Conservation (phyloP, 2,329 filamentous ascomycete genomes). For the Drechslerella dactyloides region DNA sequence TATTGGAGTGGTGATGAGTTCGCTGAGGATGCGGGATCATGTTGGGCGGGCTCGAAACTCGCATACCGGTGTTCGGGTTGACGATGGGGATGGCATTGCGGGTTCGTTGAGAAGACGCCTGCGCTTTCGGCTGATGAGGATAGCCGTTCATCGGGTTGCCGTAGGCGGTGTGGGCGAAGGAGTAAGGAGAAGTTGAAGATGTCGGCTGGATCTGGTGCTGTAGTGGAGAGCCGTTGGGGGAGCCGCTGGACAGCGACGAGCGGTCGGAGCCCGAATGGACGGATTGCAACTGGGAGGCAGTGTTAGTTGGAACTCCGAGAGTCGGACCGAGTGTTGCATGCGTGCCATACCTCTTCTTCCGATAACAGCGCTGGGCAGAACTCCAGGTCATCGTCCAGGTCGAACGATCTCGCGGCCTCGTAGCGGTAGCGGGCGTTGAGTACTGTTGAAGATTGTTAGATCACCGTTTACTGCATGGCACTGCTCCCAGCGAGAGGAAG, state of each 20-base stretch:
- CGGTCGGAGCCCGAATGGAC: conserved; percentile 71
- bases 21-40: conserved; percentile 58
- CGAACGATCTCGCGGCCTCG: conserved; percentile 89
- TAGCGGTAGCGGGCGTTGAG: conserved; percentile 83
- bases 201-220: conserved; percentile 78
- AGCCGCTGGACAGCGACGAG: conserved; percentile 92
- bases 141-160: conserved; percentile 71
- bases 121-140: conserved; percentile 79
- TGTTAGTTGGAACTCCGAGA: conserved; percentile 29
- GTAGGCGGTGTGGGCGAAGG: conserved; percentile 67
- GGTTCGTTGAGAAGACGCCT: conserved; percentile 84
- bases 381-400: conserved; percentile 92
- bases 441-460: conserved; percentile 74
- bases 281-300: conserved; percentile 41
- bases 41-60: conserved; percentile 80
- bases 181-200: conserved; percentile 63
- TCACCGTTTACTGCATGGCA: conserved; percentile 38
- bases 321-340: conserved; percentile 33
- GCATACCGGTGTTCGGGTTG: conserved; percentile 88
- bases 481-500: conserved; percentile 52
- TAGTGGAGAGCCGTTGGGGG: conserved; percentile 86
- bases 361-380: conserved; percentile 93
- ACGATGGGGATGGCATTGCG: conserved; percentile 98
- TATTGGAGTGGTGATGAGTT: conserved; percentile 52
- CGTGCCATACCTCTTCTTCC: conserved; percentile 78